Evolutionary conservation across 2,329 filamentous ascomycete genomes (phyloP).

Genomic region (Talaromyces amestolkiae): DNA sequence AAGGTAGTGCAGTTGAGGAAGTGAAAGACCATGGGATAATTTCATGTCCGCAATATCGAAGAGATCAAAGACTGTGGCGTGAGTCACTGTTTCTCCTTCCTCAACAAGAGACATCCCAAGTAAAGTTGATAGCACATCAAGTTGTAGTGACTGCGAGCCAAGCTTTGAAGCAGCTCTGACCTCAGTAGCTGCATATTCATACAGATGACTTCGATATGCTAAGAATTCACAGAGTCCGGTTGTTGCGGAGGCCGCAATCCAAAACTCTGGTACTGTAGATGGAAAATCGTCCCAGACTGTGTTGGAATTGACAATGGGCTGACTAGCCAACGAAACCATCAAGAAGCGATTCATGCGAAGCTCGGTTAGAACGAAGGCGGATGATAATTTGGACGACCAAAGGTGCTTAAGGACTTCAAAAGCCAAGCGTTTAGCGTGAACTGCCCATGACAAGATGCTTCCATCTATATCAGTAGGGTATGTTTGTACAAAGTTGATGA

Average conservation of each 20-base stretch:
- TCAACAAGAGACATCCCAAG: constrained; percentile 68
- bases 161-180: constrained; percentile 72
- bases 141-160: constrained; percentile 67
- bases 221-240: constrained; percentile 74
- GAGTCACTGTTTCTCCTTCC: constrained; percentile 63
- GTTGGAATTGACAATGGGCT: constrained; percentile 67
- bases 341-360: constrained; percentile 76
- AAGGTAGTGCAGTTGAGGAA: constrained; percentile 60
- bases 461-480: constrained; percentile 64
- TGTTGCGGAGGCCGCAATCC: constrained; percentile 63
- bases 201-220: constrained; percentile 68
- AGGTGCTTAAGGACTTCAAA: constrained; percentile 75
- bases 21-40: constrained; percentile 46
- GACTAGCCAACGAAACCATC: constrained; percentile 70
- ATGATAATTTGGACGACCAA: constrained; percentile 79
- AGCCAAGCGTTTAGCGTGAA: constrained; percentile 65
- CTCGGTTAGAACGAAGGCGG: constrained; percentile 70
- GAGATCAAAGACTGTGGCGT: constrained; percentile 81
- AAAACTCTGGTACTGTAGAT: constrained; percentile 63
- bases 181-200: constrained; percentile 84
- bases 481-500: constrained; percentile 69
- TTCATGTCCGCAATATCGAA: constrained; percentile 82
- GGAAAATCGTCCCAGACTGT: constrained; percentile 71
- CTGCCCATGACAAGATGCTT: constrained; percentile 64
- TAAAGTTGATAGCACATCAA: constrained; percentile 65